phyloP scores from a whole-genome alignment of 495 filamentous ascomycete genomes.

The Trichoderma gamsii region DNA sequence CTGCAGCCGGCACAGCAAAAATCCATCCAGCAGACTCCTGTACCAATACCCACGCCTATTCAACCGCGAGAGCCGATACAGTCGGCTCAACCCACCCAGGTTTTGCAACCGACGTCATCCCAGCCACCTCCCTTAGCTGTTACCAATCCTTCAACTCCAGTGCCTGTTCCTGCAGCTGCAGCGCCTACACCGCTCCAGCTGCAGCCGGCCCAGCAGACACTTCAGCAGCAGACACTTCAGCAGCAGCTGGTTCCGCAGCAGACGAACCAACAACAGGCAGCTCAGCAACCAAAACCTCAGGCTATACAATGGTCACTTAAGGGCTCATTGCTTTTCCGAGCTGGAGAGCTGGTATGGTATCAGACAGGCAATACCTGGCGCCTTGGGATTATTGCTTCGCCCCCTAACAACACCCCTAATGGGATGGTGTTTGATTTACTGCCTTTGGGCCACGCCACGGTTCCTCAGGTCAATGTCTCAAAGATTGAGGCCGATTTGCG shows the following conservation, averaged over 20 bases:
- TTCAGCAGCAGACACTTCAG: neutral
- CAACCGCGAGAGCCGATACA: neutral
- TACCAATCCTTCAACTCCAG: neutral
- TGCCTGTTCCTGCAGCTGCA: neutral
- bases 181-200: neutral
- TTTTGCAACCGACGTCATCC: neutral
- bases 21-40: neutral
- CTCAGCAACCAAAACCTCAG: neutral
- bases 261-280: conserved; percentile 3
- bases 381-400: conserved; percentile 12
- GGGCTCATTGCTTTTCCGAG: conserved; percentile 14
- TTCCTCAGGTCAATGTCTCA: neutral
- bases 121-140: neutral
- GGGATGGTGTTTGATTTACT: conserved; percentile 8
- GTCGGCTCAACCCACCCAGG: neutral
- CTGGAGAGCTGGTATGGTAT: conserved; percentile 18
- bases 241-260: neutral
- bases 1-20: neutral
- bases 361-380: conserved; percentile 15
- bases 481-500: conserved; percentile 14
- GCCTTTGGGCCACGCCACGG: conserved; percentile 11
- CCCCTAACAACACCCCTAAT: neutral
- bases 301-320: neutral
- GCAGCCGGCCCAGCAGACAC: neutral
- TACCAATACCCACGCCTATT: neutral